Percentiles rank a stretch among this genome's conserved stretches.
These are phyloP conservation scores for Dryadomyces quercivorus DNA, from an alignment of 2,329 filamentous ascomycete genomes.

Conservation along the genomic window DNA sequence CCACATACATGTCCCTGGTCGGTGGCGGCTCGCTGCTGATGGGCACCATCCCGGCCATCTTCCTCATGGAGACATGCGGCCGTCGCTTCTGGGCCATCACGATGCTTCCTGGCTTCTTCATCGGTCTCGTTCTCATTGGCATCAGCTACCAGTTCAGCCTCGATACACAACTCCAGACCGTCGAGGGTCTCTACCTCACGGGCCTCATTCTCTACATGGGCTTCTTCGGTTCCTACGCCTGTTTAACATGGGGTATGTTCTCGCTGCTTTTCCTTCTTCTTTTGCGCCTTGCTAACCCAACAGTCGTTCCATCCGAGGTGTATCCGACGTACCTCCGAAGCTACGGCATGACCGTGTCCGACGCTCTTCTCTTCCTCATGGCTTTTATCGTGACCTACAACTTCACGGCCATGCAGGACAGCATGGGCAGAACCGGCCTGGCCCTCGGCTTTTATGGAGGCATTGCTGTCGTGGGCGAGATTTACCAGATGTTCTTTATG, in stretches of 20 bases:
- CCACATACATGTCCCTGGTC: conserved; percentile 65
- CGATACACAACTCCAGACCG: conserved; percentile 29
- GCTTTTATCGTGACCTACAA: conserved; percentile 68
- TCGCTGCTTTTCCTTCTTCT: background rate
- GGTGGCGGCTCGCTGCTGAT: conserved; percentile 55
- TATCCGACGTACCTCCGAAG: conserved; percentile 61
- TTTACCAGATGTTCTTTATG: conserved; percentile 67
- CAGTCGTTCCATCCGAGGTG: conserved; percentile 52
- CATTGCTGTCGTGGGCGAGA: conserved; percentile 56
- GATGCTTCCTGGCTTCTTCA: conserved; percentile 61
- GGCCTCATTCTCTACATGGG: conserved; percentile 58
- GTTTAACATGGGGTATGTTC: conserved; percentile 38
- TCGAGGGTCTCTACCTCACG: conserved; percentile 50
- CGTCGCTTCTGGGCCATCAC: conserved; percentile 63
- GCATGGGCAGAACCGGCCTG: conserved; percentile 55
- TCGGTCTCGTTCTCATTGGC: conserved; percentile 56
- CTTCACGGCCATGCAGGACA: conserved; percentile 56
- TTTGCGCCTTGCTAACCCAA: background rate
- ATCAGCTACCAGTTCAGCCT: conserved; percentile 45
- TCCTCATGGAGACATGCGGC: conserved; percentile 61
- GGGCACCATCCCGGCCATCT: conserved; percentile 54
- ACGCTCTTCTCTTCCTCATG: conserved; percentile 55
- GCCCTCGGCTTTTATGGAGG: conserved; percentile 63
- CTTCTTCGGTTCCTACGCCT: conserved; percentile 56
- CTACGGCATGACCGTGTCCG: conserved; percentile 63